Conservation (phyloP, 148 eudicot genomes). For the Rhododendron ferrugineum region DNA sequence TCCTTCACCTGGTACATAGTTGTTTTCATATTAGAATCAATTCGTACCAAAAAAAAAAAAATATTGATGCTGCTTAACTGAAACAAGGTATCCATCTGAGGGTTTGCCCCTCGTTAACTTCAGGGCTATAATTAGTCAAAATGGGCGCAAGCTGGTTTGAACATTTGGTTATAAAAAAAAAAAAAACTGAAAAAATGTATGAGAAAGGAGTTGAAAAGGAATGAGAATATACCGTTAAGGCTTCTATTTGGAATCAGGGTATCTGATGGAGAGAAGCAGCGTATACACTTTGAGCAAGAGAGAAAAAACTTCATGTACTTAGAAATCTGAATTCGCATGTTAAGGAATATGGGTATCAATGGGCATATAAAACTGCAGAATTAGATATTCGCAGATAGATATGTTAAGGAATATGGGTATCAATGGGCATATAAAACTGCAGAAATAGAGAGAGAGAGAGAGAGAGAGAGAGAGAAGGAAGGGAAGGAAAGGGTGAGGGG, state of each 20-base stretch:
- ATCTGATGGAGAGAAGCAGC: conserved; percentile 8
- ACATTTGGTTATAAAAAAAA: no score
- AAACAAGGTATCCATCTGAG: neutral
- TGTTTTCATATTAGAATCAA: neutral
- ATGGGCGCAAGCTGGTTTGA: no score
- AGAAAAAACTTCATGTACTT: neutral
- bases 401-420: neutral
- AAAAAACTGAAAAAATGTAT: neutral
- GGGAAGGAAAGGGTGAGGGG: neutral
- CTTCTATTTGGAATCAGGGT: neutral
- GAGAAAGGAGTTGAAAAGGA: neutral
- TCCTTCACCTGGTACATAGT: conserved; percentile 7
- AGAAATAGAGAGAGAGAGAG: neutral
- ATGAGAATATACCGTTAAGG: neutral
- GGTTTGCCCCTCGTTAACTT: no score
- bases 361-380: neutral
- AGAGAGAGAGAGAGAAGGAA: neutral
- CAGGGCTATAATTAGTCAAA: no score
- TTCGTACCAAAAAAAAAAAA: neutral
- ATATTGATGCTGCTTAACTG: neutral
- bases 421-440: neutral
- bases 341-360: neutral
- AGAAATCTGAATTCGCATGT: neutral
- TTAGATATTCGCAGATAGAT: no score
- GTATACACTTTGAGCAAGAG: neutral